These are phyloP conservation scores for Kurtzmaniella fragi DNA, from an alignment of 805 yeast genomes.

Conservation along the genomic window DNA sequence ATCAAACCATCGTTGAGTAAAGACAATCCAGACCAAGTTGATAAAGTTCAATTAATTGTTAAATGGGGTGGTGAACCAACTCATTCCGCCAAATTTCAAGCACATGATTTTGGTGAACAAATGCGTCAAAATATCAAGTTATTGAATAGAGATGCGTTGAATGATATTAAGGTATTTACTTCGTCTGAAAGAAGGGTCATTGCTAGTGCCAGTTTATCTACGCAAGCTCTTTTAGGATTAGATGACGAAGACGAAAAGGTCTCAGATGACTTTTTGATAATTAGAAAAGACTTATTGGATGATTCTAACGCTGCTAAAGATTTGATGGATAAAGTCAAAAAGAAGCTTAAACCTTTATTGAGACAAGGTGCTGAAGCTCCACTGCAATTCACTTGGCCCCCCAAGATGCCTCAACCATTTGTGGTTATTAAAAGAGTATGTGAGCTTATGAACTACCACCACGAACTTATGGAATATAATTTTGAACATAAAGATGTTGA, in stretches of 20 bases:
- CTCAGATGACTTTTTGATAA: slow-evolving; percentile 73
- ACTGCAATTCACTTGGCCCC: slow-evolving; percentile 97
- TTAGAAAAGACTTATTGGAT: slow-evolving; percentile 86
- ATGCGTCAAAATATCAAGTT: slow-evolving; percentile 86
- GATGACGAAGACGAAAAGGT: slow-evolving; percentile 46
- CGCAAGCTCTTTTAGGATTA: slow-evolving; percentile 66
- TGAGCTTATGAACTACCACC: slow-evolving; percentile 90
- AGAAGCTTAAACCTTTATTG: slow-evolving; percentile 87
- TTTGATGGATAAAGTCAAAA: slow-evolving; percentile 95
- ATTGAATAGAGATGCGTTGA: slow-evolving; percentile 76
- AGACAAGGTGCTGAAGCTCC: slow-evolving; percentile 97
- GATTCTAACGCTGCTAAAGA: slow-evolving; percentile 98
- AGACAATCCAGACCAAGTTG: slow-evolving; percentile 63
- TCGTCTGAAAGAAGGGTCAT: slow-evolving; percentile 94
- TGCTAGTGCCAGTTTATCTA: slow-evolving; percentile 85
- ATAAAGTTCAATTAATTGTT: slow-evolving; percentile 90
- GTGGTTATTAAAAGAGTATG: slow-evolving; percentile 90
- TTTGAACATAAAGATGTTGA: slow-evolving; percentile 62
- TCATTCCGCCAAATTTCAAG: slow-evolving; percentile 93
- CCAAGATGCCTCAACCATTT: slow-evolving; percentile 96
- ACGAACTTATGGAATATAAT: slow-evolving; percentile 75
- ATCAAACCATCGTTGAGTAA: slow-evolving; percentile 77
- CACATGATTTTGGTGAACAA: slow-evolving; percentile 93
- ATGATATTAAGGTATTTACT: slow-evolving; percentile 81
- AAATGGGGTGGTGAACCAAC: slow-evolving; percentile 99